phyloP scores from a whole-genome alignment of 371 early-diverging fungal species.

The Zopfochytrium polystomum region DNA sequence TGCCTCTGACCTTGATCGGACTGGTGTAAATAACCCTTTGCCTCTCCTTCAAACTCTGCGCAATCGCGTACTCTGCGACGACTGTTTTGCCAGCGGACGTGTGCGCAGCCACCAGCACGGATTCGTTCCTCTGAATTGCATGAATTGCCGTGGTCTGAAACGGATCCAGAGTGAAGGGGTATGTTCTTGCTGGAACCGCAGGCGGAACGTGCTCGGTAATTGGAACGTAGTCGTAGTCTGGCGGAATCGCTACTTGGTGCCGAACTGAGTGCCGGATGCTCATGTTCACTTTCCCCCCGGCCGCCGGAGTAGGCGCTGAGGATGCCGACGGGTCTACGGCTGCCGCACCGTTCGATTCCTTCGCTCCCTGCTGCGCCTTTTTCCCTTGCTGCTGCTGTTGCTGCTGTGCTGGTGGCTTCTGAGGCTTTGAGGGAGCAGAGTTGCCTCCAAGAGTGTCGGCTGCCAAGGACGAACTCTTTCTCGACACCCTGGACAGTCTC shows the following conservation, averaged over 20 bases:
- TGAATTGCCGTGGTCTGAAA: constrained; percentile 94
- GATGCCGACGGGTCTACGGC: constrained; percentile 9
- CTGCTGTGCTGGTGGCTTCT: constrained; percentile 14
- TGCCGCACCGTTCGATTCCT: constrained; percentile 6
- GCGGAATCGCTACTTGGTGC: constrained; percentile 94
- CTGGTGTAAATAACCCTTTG: constrained; percentile 99
- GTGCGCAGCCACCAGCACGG: constrained; percentile 98
- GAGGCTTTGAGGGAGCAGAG: constrained; percentile 11
- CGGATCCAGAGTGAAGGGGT: constrained; percentile 95
- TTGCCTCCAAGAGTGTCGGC: background rate
- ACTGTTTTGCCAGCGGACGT: constrained; percentile 99
- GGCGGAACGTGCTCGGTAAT: constrained; percentile 80
- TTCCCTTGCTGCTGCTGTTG: background rate
- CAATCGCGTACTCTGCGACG: constrained; percentile 99
- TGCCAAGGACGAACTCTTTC: constrained; percentile 29
- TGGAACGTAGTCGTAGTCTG: constrained; percentile 80
- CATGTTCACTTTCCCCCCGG: constrained; percentile 14
- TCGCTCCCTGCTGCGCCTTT: no score
- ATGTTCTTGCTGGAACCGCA: constrained; percentile 80
- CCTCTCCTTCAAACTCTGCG: constrained; percentile 85
- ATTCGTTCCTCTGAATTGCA: constrained; percentile 94
- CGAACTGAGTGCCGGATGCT: constrained; percentile 47
- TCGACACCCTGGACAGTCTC: constrained; percentile 73
- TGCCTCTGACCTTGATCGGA: constrained; percentile 85
- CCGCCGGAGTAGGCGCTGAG: background rate